Evolutionary conservation across 768 basidiomycete species (phyloP), one percentile per base, ranked within the genome.

Genomic region (Trametes cubensis): DNA sequence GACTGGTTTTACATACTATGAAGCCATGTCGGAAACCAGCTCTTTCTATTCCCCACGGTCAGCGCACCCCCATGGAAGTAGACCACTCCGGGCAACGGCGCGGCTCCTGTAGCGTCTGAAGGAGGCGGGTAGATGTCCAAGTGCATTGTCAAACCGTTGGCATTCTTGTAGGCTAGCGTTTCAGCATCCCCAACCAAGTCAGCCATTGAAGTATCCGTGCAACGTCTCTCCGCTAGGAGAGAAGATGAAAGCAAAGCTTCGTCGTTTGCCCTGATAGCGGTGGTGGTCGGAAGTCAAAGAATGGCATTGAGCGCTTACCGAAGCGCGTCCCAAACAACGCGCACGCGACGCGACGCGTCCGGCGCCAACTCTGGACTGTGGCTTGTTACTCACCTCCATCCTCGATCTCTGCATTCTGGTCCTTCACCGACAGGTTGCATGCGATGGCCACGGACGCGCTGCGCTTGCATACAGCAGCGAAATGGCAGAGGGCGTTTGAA

Each of bases 1-100:
- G 45, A 39, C 17, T 4, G 17, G 6, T 4, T 17, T 6, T 10
- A 60, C 77, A 55, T 28, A 88, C 88, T 78, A 50, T 80, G 71
- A 25, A 89, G 72, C 88, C 88, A 90, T n/a, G 55, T 62, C 2
- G 88, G 87, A 69, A 88, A 84, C 85, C 86, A 89, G 67, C 81
- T 84, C 34, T 68, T 70, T 55, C 81, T 76, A 63, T 84, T 82
- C 0, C 87, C 87, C 17, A 83, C 85, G 0, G 83, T 80, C 34
- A 89, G 71, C 8, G 86, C 86, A 3, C 87, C 88, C 7, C 84
- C 79, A 56, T 80, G 79, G 49, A 79, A 80, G 65, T 75, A 79
- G 4, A 80, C 67, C 7, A 80, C 52, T 21, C 70, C 65, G 6
- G 78, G 77, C 0, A 68, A n/a, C 2, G 18, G 17, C 23, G 41